phyloP scores from a whole-genome alignment of 345 rosid species.

The Brassica incana region DNA sequence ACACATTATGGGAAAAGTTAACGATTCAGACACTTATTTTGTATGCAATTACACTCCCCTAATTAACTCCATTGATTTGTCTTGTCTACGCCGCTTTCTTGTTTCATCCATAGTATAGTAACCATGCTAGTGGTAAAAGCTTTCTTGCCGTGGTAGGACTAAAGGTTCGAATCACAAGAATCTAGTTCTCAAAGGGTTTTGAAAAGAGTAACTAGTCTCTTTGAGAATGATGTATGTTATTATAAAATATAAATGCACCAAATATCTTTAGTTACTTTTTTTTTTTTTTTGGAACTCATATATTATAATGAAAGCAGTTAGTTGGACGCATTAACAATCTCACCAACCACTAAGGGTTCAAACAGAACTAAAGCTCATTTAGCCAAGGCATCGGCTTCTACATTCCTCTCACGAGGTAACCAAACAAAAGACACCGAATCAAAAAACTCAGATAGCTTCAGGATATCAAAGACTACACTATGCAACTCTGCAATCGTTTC shows the following conservation, averaged over 20 bases:
- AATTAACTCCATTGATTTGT: neutral
- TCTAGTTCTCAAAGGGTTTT: neutral
- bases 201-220: neutral
- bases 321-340: too few species aligned
- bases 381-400: too few species aligned
- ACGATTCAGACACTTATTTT: neutral
- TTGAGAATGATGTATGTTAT: neutral
- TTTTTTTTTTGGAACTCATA: too few species aligned
- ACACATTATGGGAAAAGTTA: neutral
- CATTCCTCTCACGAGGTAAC: too few species aligned
- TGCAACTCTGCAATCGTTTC: too few species aligned
- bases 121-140: conserved; percentile 13
- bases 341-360: too few species aligned
- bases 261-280: neutral
- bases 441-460: too few species aligned
- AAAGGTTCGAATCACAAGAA: conserved; percentile 7
- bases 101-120: neutral
- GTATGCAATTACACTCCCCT: neutral
- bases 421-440: too few species aligned
- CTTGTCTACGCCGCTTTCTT: neutral
- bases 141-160: conserved; percentile 14
- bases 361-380: too few species aligned
- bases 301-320: too few species aligned
- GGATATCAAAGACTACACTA: too few species aligned
- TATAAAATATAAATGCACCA: neutral